Evolutionary conservation across 208 protist species (phyloP).

Genomic region (Leishmania tropica): DNA sequence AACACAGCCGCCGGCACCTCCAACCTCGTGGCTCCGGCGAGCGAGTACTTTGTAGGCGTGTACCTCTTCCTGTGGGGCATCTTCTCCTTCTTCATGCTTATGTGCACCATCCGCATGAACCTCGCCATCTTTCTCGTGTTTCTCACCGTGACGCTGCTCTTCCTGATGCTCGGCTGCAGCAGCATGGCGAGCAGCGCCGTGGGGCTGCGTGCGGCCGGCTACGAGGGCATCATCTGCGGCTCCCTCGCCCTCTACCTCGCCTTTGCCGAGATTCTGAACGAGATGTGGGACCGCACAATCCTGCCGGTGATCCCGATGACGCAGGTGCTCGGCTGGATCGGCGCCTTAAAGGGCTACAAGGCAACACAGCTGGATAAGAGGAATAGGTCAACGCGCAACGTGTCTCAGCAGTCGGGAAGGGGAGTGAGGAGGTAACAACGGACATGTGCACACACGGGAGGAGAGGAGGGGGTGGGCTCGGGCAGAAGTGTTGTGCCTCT

Average conservation of each 20-base stretch:
- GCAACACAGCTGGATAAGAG: background rate
- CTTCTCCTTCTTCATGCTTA: conserved; percentile 29
- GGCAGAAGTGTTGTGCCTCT: background rate
- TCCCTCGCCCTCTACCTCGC: conserved; percentile 52
- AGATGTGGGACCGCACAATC: conserved; percentile 41
- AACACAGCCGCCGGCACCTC: conserved; percentile 14
- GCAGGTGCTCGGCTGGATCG: conserved; percentile 29
- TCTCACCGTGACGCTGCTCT: conserved; percentile 34
- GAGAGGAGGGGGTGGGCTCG: background rate
- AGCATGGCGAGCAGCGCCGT: conserved; percentile 27
- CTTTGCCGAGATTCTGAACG: conserved; percentile 49
- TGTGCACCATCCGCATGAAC: conserved; percentile 37
- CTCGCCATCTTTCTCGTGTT: conserved; percentile 26
- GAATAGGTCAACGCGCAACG: background rate
- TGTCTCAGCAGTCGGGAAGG: background rate
- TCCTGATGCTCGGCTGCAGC: conserved; percentile 25
- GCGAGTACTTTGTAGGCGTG: conserved; percentile 22
- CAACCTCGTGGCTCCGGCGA: background rate
- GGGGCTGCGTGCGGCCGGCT: conserved; percentile 38
- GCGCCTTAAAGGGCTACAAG: conserved; percentile 6
- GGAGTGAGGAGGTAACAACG: background rate
- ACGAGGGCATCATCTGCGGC: conserved; percentile 57
- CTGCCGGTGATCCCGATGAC: conserved; percentile 44
- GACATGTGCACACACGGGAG: background rate
- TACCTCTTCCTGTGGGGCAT: conserved; percentile 30